phyloP scores from a whole-genome alignment of 2,329 filamentous ascomycete genomes.

The Orbilia brochopaga region DNA sequence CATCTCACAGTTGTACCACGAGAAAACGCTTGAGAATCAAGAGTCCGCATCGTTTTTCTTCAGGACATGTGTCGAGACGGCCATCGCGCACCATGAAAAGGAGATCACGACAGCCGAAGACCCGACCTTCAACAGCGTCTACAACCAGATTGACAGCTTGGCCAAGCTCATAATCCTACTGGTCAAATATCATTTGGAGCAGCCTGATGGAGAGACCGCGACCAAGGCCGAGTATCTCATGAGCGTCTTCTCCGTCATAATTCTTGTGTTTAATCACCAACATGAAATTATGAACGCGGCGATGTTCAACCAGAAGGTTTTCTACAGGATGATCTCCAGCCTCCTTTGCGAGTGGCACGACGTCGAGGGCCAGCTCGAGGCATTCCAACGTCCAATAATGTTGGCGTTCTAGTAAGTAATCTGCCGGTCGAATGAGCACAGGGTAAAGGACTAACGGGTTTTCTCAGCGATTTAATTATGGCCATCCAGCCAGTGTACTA shows the following conservation, averaged over 20 bases:
- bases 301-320: slow-evolving; percentile 82
- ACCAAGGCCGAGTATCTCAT: slow-evolving; percentile 76
- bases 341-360: slow-evolving; percentile 76
- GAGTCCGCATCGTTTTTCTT: slow-evolving; percentile 82
- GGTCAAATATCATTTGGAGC: slow-evolving; percentile 72
- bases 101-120: slow-evolving; percentile 61
- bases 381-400: slow-evolving; percentile 72
- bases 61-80: slow-evolving; percentile 78
- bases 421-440: background rate
- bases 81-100: slow-evolving; percentile 78
- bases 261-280: slow-evolving; percentile 83
- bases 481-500: slow-evolving; percentile 77
- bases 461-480: slow-evolving; percentile 66
- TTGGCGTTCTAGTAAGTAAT: slow-evolving; percentile 64
- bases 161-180: slow-evolving; percentile 79
- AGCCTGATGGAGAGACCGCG: slow-evolving; percentile 61
- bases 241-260: slow-evolving; percentile 75
- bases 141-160: slow-evolving; percentile 75
- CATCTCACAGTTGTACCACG: slow-evolving; percentile 79
- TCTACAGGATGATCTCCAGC: slow-evolving; percentile 86
- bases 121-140: slow-evolving; percentile 59
- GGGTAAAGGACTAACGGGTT: slow-evolving; percentile 58
- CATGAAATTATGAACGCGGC: slow-evolving; percentile 76
- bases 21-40: slow-evolving; percentile 72
- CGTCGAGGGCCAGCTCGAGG: slow-evolving; percentile 66